These are phyloP conservation scores for Sideroxylon spinosum DNA, from an alignment of 179 eudicot genomes.

Conservation along the genomic window DNA sequence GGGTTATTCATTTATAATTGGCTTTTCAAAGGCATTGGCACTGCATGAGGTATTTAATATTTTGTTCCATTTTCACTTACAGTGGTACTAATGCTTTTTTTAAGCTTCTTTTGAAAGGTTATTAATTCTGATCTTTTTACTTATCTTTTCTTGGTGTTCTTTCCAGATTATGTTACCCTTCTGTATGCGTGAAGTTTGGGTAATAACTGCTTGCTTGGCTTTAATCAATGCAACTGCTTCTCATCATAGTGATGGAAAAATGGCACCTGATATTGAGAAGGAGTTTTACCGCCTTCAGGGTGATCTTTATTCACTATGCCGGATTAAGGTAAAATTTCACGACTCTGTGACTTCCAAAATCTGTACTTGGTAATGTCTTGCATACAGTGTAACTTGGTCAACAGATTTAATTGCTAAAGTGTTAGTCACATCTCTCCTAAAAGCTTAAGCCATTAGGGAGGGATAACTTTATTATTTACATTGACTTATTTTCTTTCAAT, in stretches of 20 bases:
- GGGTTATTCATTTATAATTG: slow-evolving; percentile 79
- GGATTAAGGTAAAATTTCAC: slow-evolving; percentile 62
- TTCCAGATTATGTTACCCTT: slow-evolving; percentile 76
- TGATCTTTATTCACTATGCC: slow-evolving; percentile 79
- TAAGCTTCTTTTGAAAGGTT: slow-evolving; percentile 1
- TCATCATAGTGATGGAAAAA: slow-evolving; percentile 58
- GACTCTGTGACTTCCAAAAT: background rate
- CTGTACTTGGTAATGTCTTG: background rate
- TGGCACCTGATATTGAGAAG: slow-evolving; percentile 70
- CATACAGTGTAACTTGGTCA: background rate
- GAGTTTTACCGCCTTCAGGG: slow-evolving; percentile 92
- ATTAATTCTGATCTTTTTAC: slow-evolving; percentile 14
- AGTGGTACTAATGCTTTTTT: background rate
- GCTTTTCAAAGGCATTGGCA: slow-evolving; percentile 79
- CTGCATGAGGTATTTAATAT: slow-evolving; percentile 63
- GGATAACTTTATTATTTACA: too few species aligned
- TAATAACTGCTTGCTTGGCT: slow-evolving; percentile 80
- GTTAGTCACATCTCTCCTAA: too few species aligned
- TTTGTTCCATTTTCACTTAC: slow-evolving; percentile 10
- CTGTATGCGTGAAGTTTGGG: slow-evolving; percentile 98
- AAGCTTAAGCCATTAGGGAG: too few species aligned
- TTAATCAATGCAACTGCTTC: slow-evolving; percentile 67
- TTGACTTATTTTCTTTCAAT: too few species aligned
- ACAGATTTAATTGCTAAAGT: background rate
- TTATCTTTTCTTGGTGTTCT: slow-evolving; percentile 15